phyloP scores from a whole-genome alignment of 2,329 filamentous ascomycete species.

The Pseudogymnoascus sp. region DNA sequence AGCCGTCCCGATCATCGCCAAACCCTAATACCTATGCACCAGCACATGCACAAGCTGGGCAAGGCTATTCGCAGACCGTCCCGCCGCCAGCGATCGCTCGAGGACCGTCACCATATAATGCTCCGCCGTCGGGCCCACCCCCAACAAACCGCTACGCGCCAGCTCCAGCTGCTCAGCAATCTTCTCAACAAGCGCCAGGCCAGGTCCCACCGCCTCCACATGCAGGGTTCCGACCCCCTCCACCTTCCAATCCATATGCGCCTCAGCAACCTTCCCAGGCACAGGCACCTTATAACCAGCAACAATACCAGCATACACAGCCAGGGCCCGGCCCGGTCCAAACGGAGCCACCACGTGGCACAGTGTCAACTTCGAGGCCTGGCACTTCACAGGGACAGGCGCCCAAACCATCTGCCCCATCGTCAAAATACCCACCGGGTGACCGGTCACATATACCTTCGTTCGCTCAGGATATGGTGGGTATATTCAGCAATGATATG shows the following conservation, averaged over 20 bases:
- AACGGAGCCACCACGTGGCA: slow-evolving; percentile 33
- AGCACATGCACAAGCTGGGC: slow-evolving; percentile 33
- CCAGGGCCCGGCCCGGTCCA: slow-evolving; percentile 30
- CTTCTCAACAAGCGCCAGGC: slow-evolving; percentile 30
- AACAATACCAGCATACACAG: slow-evolving; percentile 40
- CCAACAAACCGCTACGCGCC: slow-evolving; percentile 70
- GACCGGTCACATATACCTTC: slow-evolving; percentile 84
- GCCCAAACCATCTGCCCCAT: slow-evolving; percentile 43
- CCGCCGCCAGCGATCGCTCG: slow-evolving; percentile 55
- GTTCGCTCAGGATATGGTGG: slow-evolving; percentile 67
- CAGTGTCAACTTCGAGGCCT: slow-evolving; percentile 33
- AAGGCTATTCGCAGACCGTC: slow-evolving; percentile 26
- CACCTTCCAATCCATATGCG: slow-evolving; percentile 37
- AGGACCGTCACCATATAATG: slow-evolving; percentile 78
- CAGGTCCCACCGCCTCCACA: slow-evolving; percentile 33
- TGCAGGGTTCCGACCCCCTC: slow-evolving; percentile 34
- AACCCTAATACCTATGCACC: slow-evolving; percentile 58
- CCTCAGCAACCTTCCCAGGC: slow-evolving; percentile 16
- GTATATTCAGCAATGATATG: slow-evolving; percentile 76
- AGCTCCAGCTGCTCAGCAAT: slow-evolving; percentile 47
- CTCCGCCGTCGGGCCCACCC: slow-evolving; percentile 62
- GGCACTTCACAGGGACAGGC: slow-evolving; percentile 33
- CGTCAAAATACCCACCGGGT: slow-evolving; percentile 65
- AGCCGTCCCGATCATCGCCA: slow-evolving; percentile 44
- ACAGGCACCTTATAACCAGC: slow-evolving; percentile 28